Evolutionary conservation across 352 stramenopile species (phyloP).

Genomic region (Phytophthora macrochlamydospora): DNA sequence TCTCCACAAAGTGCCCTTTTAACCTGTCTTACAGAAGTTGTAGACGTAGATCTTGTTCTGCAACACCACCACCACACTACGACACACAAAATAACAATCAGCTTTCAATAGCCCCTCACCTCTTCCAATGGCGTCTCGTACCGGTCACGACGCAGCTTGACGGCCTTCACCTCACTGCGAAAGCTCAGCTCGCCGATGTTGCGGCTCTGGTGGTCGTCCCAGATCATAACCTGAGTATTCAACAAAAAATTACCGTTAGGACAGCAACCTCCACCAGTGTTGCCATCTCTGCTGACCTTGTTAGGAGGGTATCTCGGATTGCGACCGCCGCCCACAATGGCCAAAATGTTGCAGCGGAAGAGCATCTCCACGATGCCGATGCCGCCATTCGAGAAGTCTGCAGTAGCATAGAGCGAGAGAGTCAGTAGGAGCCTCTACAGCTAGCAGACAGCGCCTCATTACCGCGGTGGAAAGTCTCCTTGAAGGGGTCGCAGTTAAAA

Average conservation of each 20-base stretch:
- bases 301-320: slow-evolving; percentile 96
- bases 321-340: slow-evolving; percentile 92
- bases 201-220: slow-evolving; percentile 98
- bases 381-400: slow-evolving; percentile 93
- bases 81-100: slow-evolving; percentile 3
- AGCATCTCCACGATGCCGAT: slow-evolving; percentile 99
- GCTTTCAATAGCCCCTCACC: background rate
- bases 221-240: slow-evolving; percentile 98
- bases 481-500: slow-evolving; percentile 98
- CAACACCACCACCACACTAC: slow-evolving; percentile 95
- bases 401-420: background rate
- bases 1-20: background rate
- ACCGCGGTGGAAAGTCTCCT: slow-evolving; percentile 96
- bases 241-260: background rate
- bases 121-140: slow-evolving; percentile 19
- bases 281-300: slow-evolving; percentile 67
- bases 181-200: slow-evolving; percentile 99
- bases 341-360: slow-evolving; percentile 98
- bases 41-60: slow-evolving; percentile 98
- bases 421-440: too few species aligned
- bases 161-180: slow-evolving; percentile 95
- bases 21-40: slow-evolving; percentile 88
- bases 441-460: too few species aligned
- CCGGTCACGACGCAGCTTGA: slow-evolving; percentile 95
- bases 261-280: background rate